A percentile compares a stretch with the other conserved stretches of the same genome.
Evolutionary conservation across 1,139 yeast genomes (phyloP).

Genomic region (Suhomyces atakaporum): DNA sequence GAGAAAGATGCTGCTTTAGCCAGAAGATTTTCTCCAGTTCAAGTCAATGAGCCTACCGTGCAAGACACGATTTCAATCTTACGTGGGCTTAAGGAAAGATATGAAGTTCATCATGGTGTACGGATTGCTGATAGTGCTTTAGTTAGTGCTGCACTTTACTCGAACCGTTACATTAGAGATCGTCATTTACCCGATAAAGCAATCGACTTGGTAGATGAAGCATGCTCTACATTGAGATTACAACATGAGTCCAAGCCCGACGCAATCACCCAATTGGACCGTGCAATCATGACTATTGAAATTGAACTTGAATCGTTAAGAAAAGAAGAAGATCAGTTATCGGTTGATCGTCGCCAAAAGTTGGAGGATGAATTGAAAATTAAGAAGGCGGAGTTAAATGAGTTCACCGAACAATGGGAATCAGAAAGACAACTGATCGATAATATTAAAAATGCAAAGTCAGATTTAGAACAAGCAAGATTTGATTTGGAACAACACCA

Average conservation of each 20-base stretch:
- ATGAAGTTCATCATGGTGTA: conserved; percentile 99
- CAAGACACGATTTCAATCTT: conserved; percentile 89
- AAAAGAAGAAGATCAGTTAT: conserved; percentile 86
- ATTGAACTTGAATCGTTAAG: conserved; percentile 91
- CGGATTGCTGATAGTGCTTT: conserved; percentile 89
- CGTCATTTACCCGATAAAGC: conserved; percentile 94
- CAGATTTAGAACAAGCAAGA: conserved; percentile 80
- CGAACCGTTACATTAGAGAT: conserved; percentile 90
- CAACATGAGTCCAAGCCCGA: conserved; percentile 98
- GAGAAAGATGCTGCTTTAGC: conserved; percentile 93
- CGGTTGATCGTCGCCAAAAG: conserved; percentile 67
- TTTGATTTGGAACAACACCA: conserved; percentile 80
- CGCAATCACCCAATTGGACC: conserved; percentile 84
- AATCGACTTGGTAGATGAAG: conserved; percentile 94
- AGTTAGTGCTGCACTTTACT: conserved; percentile 89
- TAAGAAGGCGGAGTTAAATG: conserved; percentile 64
- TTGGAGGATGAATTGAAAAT: conserved; percentile 64
- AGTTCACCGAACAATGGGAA: conserved; percentile 85
- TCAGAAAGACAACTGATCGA: conserved; percentile 75
- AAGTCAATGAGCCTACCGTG: conserved; percentile 87
- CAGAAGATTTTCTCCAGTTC: conserved; percentile 88
- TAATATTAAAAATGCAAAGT: conserved; percentile 72
- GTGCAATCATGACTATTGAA: conserved; percentile 89
- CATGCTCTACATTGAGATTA: conserved; percentile 88
- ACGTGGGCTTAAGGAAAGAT: conserved; percentile 89